Evolutionary conservation across 73 alveolate genomes (phyloP).

Genomic region (Diophrys appendiculata): DNA sequence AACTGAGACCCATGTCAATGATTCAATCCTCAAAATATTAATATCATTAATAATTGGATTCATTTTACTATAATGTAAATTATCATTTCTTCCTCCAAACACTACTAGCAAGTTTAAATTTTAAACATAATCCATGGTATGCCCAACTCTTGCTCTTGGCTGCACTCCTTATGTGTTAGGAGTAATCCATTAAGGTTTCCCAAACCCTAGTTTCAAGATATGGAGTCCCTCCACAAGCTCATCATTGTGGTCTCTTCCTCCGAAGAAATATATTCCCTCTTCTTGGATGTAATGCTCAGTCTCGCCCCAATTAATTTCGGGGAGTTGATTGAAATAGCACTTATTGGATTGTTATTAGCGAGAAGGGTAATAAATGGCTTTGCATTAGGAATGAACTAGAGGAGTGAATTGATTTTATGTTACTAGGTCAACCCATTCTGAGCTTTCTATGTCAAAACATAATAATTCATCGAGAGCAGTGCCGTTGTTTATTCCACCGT

Average conservation of each 20-base stretch:
- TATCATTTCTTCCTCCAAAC: conserved; percentile 77
- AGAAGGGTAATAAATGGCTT: not conserved
- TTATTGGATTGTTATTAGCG: not conserved
- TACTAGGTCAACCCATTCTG: conserved; percentile 3
- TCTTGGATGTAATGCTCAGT: conserved; percentile 16
- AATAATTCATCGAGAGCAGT: not conserved
- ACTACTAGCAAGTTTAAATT: conserved; percentile 56
- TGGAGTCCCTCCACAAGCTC: conserved; percentile 57
- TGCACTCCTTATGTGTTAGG: conserved; percentile 38
- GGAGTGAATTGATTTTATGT: not conserved
- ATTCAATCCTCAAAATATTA: conserved; percentile 58
- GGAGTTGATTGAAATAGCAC: not conserved
- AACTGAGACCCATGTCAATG: conserved; percentile 58
- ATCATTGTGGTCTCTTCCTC: conserved; percentile 66
- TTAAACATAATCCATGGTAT: conserved; percentile 63
- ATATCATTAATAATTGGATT: conserved; percentile 66
- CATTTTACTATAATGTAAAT: conserved; percentile 14
- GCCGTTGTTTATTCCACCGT: conserved; percentile 25
- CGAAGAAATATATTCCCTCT: conserved; percentile 71
- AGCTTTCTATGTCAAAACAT: conserved; percentile 4
- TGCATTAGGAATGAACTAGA: not conserved
- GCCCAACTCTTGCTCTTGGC: conserved; percentile 67
- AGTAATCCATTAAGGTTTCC: conserved; percentile 13
- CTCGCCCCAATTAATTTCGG: conserved; percentile 15
- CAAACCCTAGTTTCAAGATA: conserved; percentile 61